Evolutionary conservation across 2,329 filamentous ascomycete genomes (phyloP).

Genomic region (Torrubiella hemipterigena): DNA sequence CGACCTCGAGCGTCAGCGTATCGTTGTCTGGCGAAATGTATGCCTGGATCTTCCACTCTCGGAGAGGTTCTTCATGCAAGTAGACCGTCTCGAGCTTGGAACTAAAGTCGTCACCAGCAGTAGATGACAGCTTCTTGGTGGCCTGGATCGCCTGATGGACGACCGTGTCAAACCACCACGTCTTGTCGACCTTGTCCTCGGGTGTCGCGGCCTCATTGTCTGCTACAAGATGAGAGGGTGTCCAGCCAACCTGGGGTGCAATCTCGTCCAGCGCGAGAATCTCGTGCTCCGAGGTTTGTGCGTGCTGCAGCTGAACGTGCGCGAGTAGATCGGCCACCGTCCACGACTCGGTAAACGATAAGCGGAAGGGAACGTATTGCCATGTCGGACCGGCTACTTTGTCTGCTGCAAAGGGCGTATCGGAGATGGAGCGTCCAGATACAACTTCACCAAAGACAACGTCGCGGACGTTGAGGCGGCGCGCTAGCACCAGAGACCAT

Average conservation of each 20-base stretch:
- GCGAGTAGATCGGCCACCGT: slow-evolving; percentile 39
- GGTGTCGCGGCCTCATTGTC: slow-evolving; percentile 22
- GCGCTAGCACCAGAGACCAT: slow-evolving; percentile 52
- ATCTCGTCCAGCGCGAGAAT: slow-evolving; percentile 43
- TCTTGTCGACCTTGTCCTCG: slow-evolving; percentile 11
- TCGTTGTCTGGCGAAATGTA: slow-evolving; percentile 35
- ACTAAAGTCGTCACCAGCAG: slow-evolving; percentile 7
- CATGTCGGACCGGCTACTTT: slow-evolving; percentile 52
- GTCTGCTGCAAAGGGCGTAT: slow-evolving; percentile 33
- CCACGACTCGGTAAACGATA: slow-evolving; percentile 39
- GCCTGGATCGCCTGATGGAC: slow-evolving; percentile 50
- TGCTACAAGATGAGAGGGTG: too few relatives aligned
- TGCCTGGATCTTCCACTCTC: slow-evolving; percentile 49
- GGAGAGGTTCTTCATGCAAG: slow-evolving; percentile 42
- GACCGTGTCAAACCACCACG: slow-evolving; percentile 39
- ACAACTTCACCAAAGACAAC: slow-evolving; percentile 57
- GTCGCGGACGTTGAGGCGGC: slow-evolving; percentile 37
- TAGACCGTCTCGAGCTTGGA: slow-evolving; percentile 37
- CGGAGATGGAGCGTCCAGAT: slow-evolving; percentile 48
- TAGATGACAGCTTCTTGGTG: slow-evolving; percentile 39
- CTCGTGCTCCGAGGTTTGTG: slow-evolving; percentile 42
- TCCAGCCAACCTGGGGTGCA: slow-evolving; percentile 27
- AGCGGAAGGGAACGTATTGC: slow-evolving; percentile 54
- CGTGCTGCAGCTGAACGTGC: slow-evolving; percentile 43
- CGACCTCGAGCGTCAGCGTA: slow-evolving; percentile 42